Evolutionary conservation across 2,329 filamentous ascomycete genomes (phyloP), one percentile per base, ranked within the genome.

Genomic region (Xylaria sp.): DNA sequence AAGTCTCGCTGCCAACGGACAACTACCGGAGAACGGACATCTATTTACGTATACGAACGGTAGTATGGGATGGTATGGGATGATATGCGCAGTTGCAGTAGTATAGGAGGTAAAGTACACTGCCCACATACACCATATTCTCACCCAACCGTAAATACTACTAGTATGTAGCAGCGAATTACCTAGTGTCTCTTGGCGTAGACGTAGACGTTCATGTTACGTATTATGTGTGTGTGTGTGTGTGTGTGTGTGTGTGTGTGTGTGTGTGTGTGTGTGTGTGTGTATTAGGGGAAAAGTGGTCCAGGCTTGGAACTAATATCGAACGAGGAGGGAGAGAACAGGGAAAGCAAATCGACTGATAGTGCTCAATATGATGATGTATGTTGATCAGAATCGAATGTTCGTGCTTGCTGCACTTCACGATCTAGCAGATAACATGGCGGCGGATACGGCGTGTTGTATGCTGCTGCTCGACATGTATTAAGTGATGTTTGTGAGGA

Each of bases 291-390:
- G n/a, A 13, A 56, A 50, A 48, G 20, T 18, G 46, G 65, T 23
- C 59, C 44, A 64, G 59, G 50, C 44, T 28, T 28, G 52, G 52
- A 52, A 56, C 51, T 39, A 25, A 46, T 56, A 48, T 56, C 52
- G 52, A 41, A 34, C n/a, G n/a, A 61, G 34, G 34, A 3, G 32
- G 2, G 28, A 3, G 32, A 51, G 46, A 32, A n/a, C 34, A 15
- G 39, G 55, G 55, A 28, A 23, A 41, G 55, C 52, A 50, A 55
- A 50, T 63, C 28, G 54, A 58, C 54, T 50, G 39, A 66, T 66
- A 50, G 52, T 57, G n/a, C 51, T 44, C 64, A 56, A 48, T 62
- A 32, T 23, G 32, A 62, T 51, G 51, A 50, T 51, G 54, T 54
- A 63, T 62, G 20, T 39, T 62, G 20, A 39, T 44, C 15, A 25